phyloP scores from a whole-genome alignment of 2,329 filamentous ascomycete genomes.

The Fusarium zealandicum region DNA sequence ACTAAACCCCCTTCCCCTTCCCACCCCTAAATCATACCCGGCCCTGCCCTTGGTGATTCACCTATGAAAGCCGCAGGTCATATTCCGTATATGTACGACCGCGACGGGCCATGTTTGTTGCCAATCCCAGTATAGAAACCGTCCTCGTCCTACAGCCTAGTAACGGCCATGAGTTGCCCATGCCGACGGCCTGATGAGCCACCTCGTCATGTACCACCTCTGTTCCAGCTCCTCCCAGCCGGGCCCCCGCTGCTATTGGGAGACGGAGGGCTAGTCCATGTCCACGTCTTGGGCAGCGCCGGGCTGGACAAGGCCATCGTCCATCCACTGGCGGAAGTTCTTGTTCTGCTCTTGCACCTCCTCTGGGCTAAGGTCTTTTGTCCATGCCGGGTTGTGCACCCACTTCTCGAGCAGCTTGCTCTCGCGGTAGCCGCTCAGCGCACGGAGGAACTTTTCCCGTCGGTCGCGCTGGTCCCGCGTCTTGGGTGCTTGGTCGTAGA shows the following conservation, averaged over 20 bases:
- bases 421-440: conserved; percentile 67
- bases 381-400: conserved; percentile 80
- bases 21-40: conserved; percentile 4
- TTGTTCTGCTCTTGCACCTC: conserved; percentile 78
- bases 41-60: background rate
- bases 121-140: conserved; percentile 2
- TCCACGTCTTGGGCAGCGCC: conserved; percentile 45
- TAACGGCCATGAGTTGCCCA: too few species aligned
- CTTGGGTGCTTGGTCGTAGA: conserved; percentile 74
- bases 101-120: conserved; percentile 8
- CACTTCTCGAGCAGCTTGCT: conserved; percentile 79
- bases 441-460: conserved; percentile 60
- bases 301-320: conserved; percentile 54
- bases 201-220: background rate
- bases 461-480: conserved; percentile 68
- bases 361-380: conserved; percentile 80
- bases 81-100: conserved; percentile 3
- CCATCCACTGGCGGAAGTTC: conserved; percentile 62
- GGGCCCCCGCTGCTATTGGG: conserved; percentile 11
- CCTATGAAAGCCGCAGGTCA: background rate
- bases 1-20: conserved; percentile 12
- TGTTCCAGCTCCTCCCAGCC: background rate
- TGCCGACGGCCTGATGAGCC: background rate
- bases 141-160: background rate
- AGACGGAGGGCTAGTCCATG: conserved; percentile 40